A percentile compares a stretch with the other conserved stretches of the same genome.
Conservation (phyloP, 805 yeast genomes). For the Cyberlindnera xishuangbannaensis region DNA sequence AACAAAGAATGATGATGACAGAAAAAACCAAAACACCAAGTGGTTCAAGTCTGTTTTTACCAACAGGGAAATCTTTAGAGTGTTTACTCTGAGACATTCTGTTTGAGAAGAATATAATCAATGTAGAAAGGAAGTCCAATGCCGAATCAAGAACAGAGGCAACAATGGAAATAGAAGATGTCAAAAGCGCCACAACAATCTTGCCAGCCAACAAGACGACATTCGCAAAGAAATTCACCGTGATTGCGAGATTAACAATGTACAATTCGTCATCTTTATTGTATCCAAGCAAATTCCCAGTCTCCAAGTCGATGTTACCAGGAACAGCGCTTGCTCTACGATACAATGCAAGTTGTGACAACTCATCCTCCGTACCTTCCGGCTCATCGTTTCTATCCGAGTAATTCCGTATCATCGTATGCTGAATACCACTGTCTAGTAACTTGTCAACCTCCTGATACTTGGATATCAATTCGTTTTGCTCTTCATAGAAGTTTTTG, state of each 20-base stretch:
- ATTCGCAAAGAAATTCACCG: conserved; percentile 58
- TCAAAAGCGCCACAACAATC: conserved; percentile 50
- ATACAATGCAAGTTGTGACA: conserved; percentile 2
- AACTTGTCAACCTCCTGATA: conserved; percentile 57
- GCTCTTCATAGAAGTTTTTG: conserved; percentile 44
- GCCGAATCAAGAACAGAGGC: conserved; percentile 77
- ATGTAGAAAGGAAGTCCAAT: conserved; percentile 67
- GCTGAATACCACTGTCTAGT: conserved; percentile 66
- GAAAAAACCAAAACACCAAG: conserved; percentile 73
- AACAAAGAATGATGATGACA: conserved; percentile 63
- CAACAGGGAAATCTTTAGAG: conserved; percentile 60
- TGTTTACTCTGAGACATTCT: conserved; percentile 39
- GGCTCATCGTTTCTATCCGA: conserved; percentile 20
- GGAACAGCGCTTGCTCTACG: conserved; percentile 41
- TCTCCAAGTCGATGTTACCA: conserved; percentile 54
- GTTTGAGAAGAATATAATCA: conserved; percentile 63
- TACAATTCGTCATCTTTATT: conserved; percentile 36
- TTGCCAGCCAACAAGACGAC: conserved; percentile 56
- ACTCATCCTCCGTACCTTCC: conserved; percentile 1
- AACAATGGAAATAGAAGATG: conserved; percentile 66
- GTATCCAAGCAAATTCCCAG: conserved; percentile 48
- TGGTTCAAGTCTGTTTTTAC: conserved; percentile 69
- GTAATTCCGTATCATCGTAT: conserved; percentile 57
- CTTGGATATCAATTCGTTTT: conserved; percentile 53
- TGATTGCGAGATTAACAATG: conserved; percentile 53